These are phyloP conservation scores for Russula olivacea DNA, from an alignment of 768 basidiomycete species.

Conservation along the genomic window DNA sequence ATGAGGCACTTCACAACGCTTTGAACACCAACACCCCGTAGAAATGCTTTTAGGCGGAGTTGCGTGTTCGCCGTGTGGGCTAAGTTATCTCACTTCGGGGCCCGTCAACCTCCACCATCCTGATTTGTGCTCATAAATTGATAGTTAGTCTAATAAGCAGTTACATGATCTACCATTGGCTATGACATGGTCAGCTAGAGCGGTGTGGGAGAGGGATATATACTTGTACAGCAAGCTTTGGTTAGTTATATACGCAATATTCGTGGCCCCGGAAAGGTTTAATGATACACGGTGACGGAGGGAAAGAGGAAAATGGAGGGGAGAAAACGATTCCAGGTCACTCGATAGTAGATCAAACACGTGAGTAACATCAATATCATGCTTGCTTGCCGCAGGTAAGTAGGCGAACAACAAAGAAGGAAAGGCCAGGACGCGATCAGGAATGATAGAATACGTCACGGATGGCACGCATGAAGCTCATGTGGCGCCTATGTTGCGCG, in stretches of 20 bases:
- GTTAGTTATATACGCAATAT: neutral
- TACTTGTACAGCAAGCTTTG: neutral
- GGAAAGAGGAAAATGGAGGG: neutral
- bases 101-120: too few relatives aligned
- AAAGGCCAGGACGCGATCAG: neutral
- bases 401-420: neutral
- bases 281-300: constrained; percentile 2
- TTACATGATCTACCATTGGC: neutral
- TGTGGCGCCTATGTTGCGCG: constrained; percentile 4
- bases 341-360: neutral
- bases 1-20: too few relatives aligned
- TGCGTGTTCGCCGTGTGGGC: too few relatives aligned
- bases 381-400: neutral
- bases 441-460: constrained; percentile 8
- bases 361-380: constrained; percentile 1
- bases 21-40: too few relatives aligned
- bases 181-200: neutral
- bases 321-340: neutral
- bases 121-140: too few relatives aligned
- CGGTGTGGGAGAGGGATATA: too few relatives aligned
- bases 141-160: constrained; percentile 1
- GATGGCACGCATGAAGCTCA: constrained; percentile 13
- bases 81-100: too few relatives aligned
- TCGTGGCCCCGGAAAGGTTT: neutral
- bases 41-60: too few relatives aligned